Conservation (phyloP, 148 eudicot genomes). For the Pouteria glomerata region DNA sequence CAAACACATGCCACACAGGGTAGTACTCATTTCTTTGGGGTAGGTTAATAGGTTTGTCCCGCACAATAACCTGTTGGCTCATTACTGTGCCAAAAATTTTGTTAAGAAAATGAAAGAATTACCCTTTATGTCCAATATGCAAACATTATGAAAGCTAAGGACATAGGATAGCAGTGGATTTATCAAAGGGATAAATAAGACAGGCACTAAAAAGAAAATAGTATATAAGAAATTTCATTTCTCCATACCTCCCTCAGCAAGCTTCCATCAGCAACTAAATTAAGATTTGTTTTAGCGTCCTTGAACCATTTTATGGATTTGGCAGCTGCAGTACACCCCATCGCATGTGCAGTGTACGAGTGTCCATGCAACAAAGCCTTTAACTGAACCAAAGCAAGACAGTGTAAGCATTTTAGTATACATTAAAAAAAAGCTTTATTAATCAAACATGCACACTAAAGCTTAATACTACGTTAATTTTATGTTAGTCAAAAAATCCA, state of each 20-base stretch:
- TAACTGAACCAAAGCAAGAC: conserved; percentile 39
- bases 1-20: too few relatives aligned
- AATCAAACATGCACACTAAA: background rate
- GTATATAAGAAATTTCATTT: background rate
- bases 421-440: background rate
- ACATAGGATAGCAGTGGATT: background rate
- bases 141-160: too few relatives aligned
- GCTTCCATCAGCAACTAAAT: conserved; percentile 50
- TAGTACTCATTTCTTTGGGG: too few relatives aligned
- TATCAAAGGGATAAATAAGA: background rate
- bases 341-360: conserved; percentile 90
- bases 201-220: background rate
- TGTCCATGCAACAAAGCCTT: conserved; percentile 92
- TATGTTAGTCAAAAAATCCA: too few relatives aligned
- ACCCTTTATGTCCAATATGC: too few relatives aligned
- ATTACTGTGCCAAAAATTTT: too few relatives aligned
- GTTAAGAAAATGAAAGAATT: too few relatives aligned
- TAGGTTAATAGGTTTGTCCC: too few relatives aligned
- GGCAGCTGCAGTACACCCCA: conserved; percentile 87
- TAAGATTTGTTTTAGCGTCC: conserved; percentile 57
- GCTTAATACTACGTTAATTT: background rate
- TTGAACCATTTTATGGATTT: conserved; percentile 83
- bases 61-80: too few relatives aligned
- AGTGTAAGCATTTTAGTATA: background rate
- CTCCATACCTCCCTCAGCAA: conserved; percentile 64